Base-by-base conservation (phyloP, 352 stramenopile species). In the Pythium sukuiense region DNA sequence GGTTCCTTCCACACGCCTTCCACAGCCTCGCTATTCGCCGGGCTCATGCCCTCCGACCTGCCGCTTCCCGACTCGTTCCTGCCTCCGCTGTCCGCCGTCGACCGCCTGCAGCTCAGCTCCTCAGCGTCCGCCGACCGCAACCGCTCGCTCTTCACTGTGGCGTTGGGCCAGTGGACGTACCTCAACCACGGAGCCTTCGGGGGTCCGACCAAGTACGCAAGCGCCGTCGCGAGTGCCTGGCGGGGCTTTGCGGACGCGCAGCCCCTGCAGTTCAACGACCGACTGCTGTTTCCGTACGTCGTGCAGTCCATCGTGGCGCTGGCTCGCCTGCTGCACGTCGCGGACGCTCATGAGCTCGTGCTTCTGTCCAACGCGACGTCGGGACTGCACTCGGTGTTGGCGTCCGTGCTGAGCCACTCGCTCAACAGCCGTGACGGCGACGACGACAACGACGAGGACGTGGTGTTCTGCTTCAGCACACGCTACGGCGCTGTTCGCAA, bases 171-270 rank as follows among this genome's bases (percentile, higher is more conserved):
- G 14, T 98, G 92, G 92, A 96, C 86, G 35, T 98, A 97, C 71
- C 63, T 98, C 9, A 98, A 99, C 74, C 96, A 99, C 70, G 94
- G 94, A 35, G 93, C 94, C 1, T 98, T 98, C 67, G 94, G 94
- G 9, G 87, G 85, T 0, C 72, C 92, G 0, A 85, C 93, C 3
- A 70, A 70, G 29, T 80, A 87, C 26, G 92, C 90, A 13, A 77
- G 78, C 41, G 61, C 83, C 29, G 85, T 92, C 2, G 88, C 89
- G 2, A 49, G 70, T 12, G 70, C 77, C 18, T 99, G 96, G 96
- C 79, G 90, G 1, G 70, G 70, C 1, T 69, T 87, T 30, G 76
- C 90, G 0, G 93, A 99, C 74, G 69, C 67, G 5, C 93, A 98
- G 73, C 96, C 96, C 46, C 78, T 98, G 45, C 70, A 79, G 45